Percentiles rank a stretch among this genome's conserved stretches.
phyloP scores from a whole-genome alignment of 2,329 filamentous ascomycete genomes.

The Hymenoscyphus fructigenus region DNA sequence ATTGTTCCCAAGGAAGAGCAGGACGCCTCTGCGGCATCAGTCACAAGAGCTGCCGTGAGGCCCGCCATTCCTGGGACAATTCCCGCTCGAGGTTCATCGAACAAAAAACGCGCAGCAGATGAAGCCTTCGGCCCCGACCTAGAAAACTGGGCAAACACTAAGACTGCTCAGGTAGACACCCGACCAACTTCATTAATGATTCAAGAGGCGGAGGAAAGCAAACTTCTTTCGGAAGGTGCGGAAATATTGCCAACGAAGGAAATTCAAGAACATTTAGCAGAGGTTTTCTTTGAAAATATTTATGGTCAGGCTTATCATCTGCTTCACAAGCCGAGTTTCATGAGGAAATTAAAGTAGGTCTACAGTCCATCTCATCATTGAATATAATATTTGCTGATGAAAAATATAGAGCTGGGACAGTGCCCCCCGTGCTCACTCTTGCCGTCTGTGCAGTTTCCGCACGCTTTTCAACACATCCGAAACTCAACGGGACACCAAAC shows the following conservation, averaged over 20 bases:
- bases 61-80: slow-evolving; percentile 64
- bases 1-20: slow-evolving; percentile 86
- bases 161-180: slow-evolving; percentile 47
- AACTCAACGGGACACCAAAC: slow-evolving; percentile 66
- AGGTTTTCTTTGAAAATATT: slow-evolving; percentile 92
- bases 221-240: slow-evolving; percentile 75
- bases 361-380: not conserved
- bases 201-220: slow-evolving; percentile 71
- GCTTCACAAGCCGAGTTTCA: slow-evolving; percentile 95
- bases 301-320: slow-evolving; percentile 95
- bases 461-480: slow-evolving; percentile 87
- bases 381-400: slow-evolving; percentile 18
- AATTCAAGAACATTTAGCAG: slow-evolving; percentile 87
- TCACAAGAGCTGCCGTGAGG: slow-evolving; percentile 81
- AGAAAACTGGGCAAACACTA: slow-evolving; percentile 73
- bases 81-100: slow-evolving; percentile 50
- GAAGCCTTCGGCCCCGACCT: slow-evolving; percentile 84
- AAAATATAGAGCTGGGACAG: slow-evolving; percentile 60
- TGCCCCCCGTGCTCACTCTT: slow-evolving; percentile 89
- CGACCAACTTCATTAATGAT: slow-evolving; percentile 55
- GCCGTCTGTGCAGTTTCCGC: slow-evolving; percentile 95
- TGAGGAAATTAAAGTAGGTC: slow-evolving; percentile 74
- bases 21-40: slow-evolving; percentile 58
- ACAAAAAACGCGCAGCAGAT: slow-evolving; percentile 79
- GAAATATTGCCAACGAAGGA: slow-evolving; percentile 82